Evolutionary conservation across 345 rosid genomes (phyloP).

Genomic region (Pistacia atlantica): DNA sequence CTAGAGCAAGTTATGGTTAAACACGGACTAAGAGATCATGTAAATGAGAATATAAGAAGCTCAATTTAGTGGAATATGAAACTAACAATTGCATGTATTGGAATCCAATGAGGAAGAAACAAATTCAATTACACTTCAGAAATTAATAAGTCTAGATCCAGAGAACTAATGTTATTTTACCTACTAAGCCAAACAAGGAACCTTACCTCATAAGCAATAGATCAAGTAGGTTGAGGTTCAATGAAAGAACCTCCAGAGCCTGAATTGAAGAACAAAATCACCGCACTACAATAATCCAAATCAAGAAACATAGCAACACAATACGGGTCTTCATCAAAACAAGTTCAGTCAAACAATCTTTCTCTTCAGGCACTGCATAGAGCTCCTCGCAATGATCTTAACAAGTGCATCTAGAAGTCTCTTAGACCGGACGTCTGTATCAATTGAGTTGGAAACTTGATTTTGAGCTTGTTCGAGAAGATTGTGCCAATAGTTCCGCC

Average conservation of each 20-base stretch:
- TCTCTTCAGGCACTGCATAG: constrained; percentile 34
- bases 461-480: constrained; percentile 32
- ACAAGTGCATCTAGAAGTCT: constrained; percentile 40
- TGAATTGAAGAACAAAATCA: constrained; percentile 20
- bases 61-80: no score
- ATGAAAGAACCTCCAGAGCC: neutral
- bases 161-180: neutral
- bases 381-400: constrained; percentile 21
- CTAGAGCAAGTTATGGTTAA: no score
- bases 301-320: constrained; percentile 14
- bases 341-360: constrained; percentile 14
- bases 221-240: constrained; percentile 40
- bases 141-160: neutral
- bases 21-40: no score
- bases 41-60: no score
- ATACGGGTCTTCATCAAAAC: constrained; percentile 19
- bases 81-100: no score
- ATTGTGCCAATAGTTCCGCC: constrained; percentile 21
- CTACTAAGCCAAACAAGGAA: neutral
- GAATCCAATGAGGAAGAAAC: no score
- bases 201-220: constrained; percentile 9
- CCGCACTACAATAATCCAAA: constrained; percentile 25
- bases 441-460: constrained; percentile 28
- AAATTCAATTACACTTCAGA: no score
- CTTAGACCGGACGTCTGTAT: constrained; percentile 30